Percentiles rank a stretch among this genome's conserved stretches.
phyloP scores from a whole-genome alignment of 2,329 filamentous ascomycete genomes.

The Stachybotrys chlorohalonatus region DNA sequence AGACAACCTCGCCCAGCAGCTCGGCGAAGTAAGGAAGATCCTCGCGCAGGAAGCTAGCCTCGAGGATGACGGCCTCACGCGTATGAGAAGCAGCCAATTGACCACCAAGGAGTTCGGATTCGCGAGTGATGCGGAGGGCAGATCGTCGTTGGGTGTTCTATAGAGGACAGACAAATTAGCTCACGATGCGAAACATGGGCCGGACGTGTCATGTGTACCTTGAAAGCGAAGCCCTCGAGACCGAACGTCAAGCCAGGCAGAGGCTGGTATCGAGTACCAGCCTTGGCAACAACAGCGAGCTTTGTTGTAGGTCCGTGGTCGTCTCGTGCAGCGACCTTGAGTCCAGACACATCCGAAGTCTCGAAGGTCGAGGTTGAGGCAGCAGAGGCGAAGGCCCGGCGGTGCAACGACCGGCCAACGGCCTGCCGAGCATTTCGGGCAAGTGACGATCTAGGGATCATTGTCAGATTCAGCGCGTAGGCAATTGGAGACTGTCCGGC shows the following conservation, averaged over 20 bases:
- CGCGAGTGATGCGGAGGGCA: slow-evolving; percentile 84
- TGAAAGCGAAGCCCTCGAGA: slow-evolving; percentile 94
- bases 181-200: slow-evolving; percentile 15
- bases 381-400: slow-evolving; percentile 50
- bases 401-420: slow-evolving; percentile 42
- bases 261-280: slow-evolving; percentile 86
- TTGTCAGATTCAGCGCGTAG: slow-evolving; percentile 47
- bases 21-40: slow-evolving; percentile 97
- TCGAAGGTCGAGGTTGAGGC: slow-evolving; percentile 73
- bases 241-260: slow-evolving; percentile 83
- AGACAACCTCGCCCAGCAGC: slow-evolving; percentile 84
- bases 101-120: slow-evolving; percentile 89
- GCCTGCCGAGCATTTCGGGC: slow-evolving; percentile 50
- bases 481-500: slow-evolving; percentile 40
- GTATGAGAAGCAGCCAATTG: slow-evolving; percentile 83
- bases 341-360: slow-evolving; percentile 71
- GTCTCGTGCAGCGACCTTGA: slow-evolving; percentile 91
- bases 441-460: slow-evolving; percentile 55
- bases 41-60: slow-evolving; percentile 89
- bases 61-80: slow-evolving; percentile 84
- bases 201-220: slow-evolving; percentile 44
- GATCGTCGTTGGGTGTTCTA: slow-evolving; percentile 83
- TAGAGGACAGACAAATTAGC: slow-evolving; percentile 36
- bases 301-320: slow-evolving; percentile 81
- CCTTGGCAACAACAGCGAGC: slow-evolving; percentile 86